These are phyloP conservation scores for Wickerhamomyces canadensis DNA, from an alignment of 805 yeast genomes.

Conservation along the genomic window DNA sequence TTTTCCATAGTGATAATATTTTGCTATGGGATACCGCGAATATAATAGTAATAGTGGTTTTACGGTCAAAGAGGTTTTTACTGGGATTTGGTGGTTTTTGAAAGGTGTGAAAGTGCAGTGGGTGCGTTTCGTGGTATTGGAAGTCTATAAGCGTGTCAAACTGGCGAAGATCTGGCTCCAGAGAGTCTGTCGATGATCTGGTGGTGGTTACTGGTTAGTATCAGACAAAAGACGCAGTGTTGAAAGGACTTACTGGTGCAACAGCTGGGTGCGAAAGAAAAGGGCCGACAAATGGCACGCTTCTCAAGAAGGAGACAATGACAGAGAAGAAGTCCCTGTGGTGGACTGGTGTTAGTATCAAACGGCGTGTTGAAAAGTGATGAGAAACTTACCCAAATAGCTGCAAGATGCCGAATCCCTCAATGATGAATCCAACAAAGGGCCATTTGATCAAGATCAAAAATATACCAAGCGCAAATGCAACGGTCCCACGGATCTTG, in stretches of 20 bases:
- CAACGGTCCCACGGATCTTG: constrained; percentile 80
- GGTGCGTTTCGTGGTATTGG: too few species aligned
- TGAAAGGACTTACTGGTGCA: constrained; percentile 50
- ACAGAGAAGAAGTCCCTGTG: constrained; percentile 81
- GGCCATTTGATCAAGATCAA: constrained; percentile 73
- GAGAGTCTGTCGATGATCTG: constrained; percentile 53
- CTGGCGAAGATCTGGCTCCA: constrained; percentile 60
- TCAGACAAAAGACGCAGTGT: too few species aligned
- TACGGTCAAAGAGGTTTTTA: too few species aligned
- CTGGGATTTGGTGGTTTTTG: too few species aligned
- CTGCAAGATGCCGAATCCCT: constrained; percentile 83
- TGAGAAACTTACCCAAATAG: constrained; percentile 49
- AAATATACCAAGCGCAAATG: constrained; percentile 69
- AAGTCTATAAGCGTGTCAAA: constrained; percentile 28
- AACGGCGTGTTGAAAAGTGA: too few species aligned
- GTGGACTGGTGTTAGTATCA: constrained; percentile 2
- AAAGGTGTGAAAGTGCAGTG: too few species aligned
- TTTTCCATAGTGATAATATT: too few species aligned
- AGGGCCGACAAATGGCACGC: constrained; percentile 86
- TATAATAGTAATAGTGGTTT: too few species aligned
- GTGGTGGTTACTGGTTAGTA: too few species aligned
- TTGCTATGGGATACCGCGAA: too few species aligned
- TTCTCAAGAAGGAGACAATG: constrained; percentile 77
- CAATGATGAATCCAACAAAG: constrained; percentile 79
- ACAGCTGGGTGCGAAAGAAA: constrained; percentile 71